Percentiles rank a stretch among this genome's conserved stretches.
phyloP scores from a whole-genome alignment of 257 asterid species.

The Nicotiana attenuata region DNA sequence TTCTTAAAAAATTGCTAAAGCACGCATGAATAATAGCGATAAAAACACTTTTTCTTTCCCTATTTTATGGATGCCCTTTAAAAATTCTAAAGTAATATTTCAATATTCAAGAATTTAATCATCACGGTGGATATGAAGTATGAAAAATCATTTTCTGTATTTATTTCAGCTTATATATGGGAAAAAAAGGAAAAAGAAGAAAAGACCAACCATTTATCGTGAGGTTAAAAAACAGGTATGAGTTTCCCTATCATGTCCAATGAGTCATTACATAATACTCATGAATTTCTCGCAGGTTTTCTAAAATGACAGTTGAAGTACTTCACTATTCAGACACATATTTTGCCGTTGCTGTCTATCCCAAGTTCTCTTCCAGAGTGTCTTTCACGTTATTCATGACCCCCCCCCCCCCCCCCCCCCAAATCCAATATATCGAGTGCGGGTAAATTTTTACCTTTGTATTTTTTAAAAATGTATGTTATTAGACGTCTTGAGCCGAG shows the following conservation, averaged over 20 bases:
- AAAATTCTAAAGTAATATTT: not conserved
- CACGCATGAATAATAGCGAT: not conserved
- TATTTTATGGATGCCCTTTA: not conserved
- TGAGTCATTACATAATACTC: constrained; percentile 8
- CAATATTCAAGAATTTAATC: not conserved
- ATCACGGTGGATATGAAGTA: not conserved
- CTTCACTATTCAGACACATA: not conserved
- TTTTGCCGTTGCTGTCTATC: not conserved
- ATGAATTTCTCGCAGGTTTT: constrained; percentile 37
- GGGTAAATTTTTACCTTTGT: too few relatives aligned
- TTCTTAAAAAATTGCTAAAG: too few relatives aligned
- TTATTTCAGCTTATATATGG: not conserved
- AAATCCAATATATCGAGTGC: too few relatives aligned
- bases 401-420: not conserved
- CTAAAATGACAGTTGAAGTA: constrained; percentile 28
- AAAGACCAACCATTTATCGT: not conserved
- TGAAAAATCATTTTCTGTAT: not conserved
- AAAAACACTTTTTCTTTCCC: not conserved
- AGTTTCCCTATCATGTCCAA: not conserved
- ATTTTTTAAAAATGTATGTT: too few relatives aligned
- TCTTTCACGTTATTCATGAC: constrained; percentile 37
- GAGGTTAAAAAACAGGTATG: not conserved
- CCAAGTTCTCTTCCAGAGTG: constrained; percentile 2
- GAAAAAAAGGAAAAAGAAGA: not conserved
- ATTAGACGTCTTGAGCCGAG: too few relatives aligned